Base-by-base conservation (phyloP, 805 yeast species). In the Saccharomyces kudriavzevii region DNA sequence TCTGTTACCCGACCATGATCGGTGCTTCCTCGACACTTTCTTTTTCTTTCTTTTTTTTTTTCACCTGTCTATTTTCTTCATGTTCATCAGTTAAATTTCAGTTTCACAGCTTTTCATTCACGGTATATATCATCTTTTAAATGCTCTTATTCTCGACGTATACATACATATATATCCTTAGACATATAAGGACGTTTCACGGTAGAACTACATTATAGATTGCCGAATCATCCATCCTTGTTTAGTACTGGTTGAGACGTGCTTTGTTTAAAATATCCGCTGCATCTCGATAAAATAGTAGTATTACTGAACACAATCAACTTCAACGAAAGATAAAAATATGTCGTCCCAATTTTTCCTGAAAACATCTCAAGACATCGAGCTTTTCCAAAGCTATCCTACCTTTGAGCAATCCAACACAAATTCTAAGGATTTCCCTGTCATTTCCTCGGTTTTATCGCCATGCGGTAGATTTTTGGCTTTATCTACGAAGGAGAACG, bases 401-500 rank as follows among this genome's bases (percentile, higher is more conserved):
- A 59, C 58, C 25, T 66, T 67, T 45, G 56, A 60, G 5, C 64
- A 66, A 43, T 54, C 60, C 17, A 64, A 57, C 17, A 58, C 62
- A 31, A 61, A 63, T 47, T 55, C 66, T 13, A 57, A 53, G 17
- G 59, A 58, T 25, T 35, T 50, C n/a, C 53, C 54, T 35, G 58
- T 64, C 11, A 59, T 58, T 14, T 61, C 69, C 2, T 66, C 72
- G 14, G 50, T 66, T 14, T 49, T 70, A 26, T 67, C 71, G 26
- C 68, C 70, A 51, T 68, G 72, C 54, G 72, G 72, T 40, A 59
- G 71, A 53, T 67, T 67, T 52, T 51, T 70, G 55, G 72, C 72
- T 14, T 54, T 62, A 26, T 62, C 72, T 4, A 66, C 67, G 17
- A 59, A 61, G 43, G 58, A 54, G 6, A 49, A 53, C n/a, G 61